phyloP scores from a whole-genome alignment of 1,284 basidiomycete genomes.

The Ceratobasidium sp. region DNA sequence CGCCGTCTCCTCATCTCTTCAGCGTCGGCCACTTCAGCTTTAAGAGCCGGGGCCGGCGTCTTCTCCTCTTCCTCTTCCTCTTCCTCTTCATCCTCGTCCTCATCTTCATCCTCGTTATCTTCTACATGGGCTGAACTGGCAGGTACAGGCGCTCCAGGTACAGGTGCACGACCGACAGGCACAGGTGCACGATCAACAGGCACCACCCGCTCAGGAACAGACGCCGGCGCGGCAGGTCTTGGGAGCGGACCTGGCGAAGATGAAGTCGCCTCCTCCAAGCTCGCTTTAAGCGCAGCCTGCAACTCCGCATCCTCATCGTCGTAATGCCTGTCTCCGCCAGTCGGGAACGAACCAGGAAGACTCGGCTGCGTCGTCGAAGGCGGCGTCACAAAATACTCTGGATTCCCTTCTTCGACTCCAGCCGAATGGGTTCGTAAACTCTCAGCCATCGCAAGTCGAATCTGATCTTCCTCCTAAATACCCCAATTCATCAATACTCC shows the following conservation, averaged over 20 bases:
- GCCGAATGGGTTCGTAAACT: conserved; percentile 66
- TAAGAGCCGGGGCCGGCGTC: conserved; percentile 49
- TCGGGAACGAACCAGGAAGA: conserved; percentile 20
- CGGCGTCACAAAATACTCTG: conserved; percentile 50
- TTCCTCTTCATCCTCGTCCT: conserved; percentile 54
- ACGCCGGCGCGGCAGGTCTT: too few relatives aligned
- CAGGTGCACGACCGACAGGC: too few relatives aligned
- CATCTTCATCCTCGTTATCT: background rate
- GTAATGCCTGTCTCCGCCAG: conserved; percentile 60
- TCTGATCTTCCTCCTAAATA: conserved; percentile 68
- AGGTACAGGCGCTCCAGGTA: background rate
- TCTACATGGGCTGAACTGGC: background rate
- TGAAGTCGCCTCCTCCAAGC: conserved; percentile 69
- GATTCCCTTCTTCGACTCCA: conserved; percentile 51
- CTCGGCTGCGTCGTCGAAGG: conserved; percentile 41
- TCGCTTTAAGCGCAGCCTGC: conserved; percentile 86
- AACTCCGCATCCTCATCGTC: conserved; percentile 90
- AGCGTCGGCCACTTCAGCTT: conserved; percentile 59
- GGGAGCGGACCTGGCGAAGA: too few relatives aligned
- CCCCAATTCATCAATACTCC: background rate
- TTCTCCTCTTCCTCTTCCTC: conserved; percentile 55
- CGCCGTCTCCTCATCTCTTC: conserved; percentile 84
- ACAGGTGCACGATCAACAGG: too few relatives aligned
- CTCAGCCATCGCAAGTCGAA: conserved; percentile 75
- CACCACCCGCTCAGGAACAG: conserved; percentile 51